phyloP scores from a whole-genome alignment of 2,329 filamentous ascomycete genomes.

The Clonostachys byssicola region DNA sequence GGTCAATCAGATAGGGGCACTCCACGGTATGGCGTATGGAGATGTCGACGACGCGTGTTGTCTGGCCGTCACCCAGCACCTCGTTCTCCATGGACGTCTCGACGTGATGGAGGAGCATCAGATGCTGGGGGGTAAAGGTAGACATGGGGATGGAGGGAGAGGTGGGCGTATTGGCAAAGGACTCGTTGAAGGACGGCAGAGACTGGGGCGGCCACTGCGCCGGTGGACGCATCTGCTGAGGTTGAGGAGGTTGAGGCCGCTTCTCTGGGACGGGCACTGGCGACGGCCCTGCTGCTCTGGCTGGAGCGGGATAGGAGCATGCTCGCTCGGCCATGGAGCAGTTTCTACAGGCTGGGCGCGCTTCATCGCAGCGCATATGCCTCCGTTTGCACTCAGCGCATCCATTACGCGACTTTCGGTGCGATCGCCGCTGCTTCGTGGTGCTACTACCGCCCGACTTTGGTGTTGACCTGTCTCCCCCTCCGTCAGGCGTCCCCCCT shows the following conservation, averaged over 20 bases:
- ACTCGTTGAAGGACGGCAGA: constrained; percentile 4
- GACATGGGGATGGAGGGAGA: constrained; percentile 3
- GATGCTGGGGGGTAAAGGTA: constrained; percentile 27
- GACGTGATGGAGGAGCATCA: constrained; percentile 32
- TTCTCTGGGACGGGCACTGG: neutral
- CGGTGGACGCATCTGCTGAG: constrained; percentile 3
- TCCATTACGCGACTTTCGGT: constrained; percentile 34
- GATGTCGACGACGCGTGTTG: constrained; percentile 18
- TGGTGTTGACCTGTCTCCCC: constrained; percentile 1
- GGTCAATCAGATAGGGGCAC: constrained; percentile 39
- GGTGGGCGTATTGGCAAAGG: constrained; percentile 2
- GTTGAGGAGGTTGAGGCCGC: constrained; percentile 3
- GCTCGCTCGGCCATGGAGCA: constrained; percentile 27
- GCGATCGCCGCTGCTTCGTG: constrained; percentile 24
- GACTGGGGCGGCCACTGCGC: constrained; percentile 1
- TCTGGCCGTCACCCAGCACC: constrained; percentile 10
- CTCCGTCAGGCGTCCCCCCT: too few species aligned
- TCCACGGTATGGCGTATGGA: constrained; percentile 21
- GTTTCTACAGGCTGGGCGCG: constrained; percentile 30
- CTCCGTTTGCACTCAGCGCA: constrained; percentile 33
- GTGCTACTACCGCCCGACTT: constrained; percentile 2
- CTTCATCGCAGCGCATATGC: constrained; percentile 38
- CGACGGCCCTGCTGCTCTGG: neutral
- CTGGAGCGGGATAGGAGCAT: constrained; percentile 23
- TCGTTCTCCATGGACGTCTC: constrained; percentile 14